Evolutionary conservation across 768 basidiomycete species (phyloP).

Genomic region (Lentinula raphanica): DNA sequence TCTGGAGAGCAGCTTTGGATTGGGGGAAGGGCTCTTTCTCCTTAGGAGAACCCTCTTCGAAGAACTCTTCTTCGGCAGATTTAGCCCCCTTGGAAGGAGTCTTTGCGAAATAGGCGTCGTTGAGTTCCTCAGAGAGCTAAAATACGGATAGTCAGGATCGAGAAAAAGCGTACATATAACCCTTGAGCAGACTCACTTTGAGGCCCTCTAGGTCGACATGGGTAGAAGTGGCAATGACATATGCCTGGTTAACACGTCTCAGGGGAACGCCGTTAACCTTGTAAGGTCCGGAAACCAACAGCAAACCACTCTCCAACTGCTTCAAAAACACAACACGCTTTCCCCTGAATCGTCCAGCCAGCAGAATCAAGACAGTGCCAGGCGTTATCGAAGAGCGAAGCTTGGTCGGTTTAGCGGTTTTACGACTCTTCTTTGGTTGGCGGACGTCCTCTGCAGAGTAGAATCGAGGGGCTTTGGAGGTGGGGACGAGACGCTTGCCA

Average conservation of each 20-base stretch:
- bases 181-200: constrained; percentile 45
- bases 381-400: constrained; percentile 88
- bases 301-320: constrained; percentile 85
- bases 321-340: constrained; percentile 99
- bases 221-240: constrained; percentile 97
- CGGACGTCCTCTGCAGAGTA: constrained; percentile 95
- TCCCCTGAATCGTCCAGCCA: constrained; percentile 96
- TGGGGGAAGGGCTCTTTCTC: constrained; percentile 82
- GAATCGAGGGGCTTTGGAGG: constrained; percentile 80
- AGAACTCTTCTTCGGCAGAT: constrained; percentile 96
- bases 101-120: constrained; percentile 93
- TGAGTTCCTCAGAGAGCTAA: constrained; percentile 84
- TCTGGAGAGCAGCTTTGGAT: constrained; percentile 87
- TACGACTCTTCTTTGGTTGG: constrained; percentile 88
- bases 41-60: constrained; percentile 89
- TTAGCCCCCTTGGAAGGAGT: constrained; percentile 56
- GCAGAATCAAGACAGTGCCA: constrained; percentile 91
- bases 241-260: constrained; percentile 96
- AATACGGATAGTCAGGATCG: constrained; percentile 7
- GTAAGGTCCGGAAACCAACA: constrained; percentile 96
- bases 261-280: constrained; percentile 98
- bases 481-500: constrained; percentile 80
- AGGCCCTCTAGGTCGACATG: constrained; percentile 76
- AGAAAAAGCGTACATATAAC: not conserved
- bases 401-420: constrained; percentile 69